Conservation (phyloP, 345 rosid species). For the Eucalyptus fibrosa region DNA sequence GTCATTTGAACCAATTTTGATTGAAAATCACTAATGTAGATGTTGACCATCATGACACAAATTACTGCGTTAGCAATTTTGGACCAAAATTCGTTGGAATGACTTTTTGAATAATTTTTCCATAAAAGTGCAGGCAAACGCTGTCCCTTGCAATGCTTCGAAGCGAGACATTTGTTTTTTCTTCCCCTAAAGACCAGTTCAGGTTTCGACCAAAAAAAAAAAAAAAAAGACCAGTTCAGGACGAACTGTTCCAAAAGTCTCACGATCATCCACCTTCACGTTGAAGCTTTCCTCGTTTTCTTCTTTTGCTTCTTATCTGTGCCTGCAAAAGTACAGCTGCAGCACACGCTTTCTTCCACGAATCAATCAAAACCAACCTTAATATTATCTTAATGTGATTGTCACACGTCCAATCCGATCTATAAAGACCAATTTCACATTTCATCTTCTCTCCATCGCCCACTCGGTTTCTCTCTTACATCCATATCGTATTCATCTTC, state of each 20-base stretch:
- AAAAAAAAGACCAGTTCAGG: too few relatives aligned
- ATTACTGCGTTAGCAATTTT: fast-evolving
- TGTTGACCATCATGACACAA: fast-evolving
- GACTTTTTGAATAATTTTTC: not conserved
- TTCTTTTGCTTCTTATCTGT: not conserved
- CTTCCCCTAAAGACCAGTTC: not conserved
- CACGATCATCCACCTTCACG: not conserved
- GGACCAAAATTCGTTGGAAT: fast-evolving
- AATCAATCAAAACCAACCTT: not conserved
- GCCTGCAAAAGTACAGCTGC: not conserved
- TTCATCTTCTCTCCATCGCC: not conserved
- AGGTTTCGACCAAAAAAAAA: too few relatives aligned
- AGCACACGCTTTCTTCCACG: not conserved
- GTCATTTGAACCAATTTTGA: fast-evolving
- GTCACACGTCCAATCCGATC: not conserved
- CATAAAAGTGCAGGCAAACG: not conserved
- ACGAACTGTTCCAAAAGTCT: not conserved
- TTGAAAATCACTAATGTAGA: too few relatives aligned
- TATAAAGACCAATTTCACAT: not conserved
- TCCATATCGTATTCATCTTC: not conserved
- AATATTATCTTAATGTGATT: not conserved
- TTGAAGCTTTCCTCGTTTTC: not conserved
- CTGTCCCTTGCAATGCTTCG: not conserved
- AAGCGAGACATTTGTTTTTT: not conserved
- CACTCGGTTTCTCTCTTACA: not conserved